Conservation (phyloP, 352 stramenopile genomes). For the Pythium sp. region DNA sequence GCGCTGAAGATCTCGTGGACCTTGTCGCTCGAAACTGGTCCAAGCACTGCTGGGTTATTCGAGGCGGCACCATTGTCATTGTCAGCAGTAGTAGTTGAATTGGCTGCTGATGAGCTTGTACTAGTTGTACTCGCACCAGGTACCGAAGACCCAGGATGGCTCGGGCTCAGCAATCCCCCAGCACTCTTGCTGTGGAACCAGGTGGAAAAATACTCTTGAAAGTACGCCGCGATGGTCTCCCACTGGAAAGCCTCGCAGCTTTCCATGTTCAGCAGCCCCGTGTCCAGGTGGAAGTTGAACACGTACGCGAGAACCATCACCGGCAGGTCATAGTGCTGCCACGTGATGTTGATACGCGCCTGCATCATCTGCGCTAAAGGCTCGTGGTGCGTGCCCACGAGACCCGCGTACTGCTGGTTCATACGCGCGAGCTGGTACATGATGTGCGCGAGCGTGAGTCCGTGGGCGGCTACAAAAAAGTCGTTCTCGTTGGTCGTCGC, state of each 20-base stretch:
- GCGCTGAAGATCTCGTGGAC: constrained; percentile 54
- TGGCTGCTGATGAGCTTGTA: not conserved
- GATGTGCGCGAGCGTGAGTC: constrained; percentile 65
- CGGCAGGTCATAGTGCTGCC: constrained; percentile 71
- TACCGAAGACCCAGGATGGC: not conserved
- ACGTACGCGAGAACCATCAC: constrained; percentile 73
- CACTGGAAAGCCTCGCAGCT: constrained; percentile 41
- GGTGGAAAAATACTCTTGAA: constrained; percentile 59
- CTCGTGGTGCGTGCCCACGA: constrained; percentile 23
- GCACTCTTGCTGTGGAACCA: constrained; percentile 43
- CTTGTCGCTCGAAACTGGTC: constrained; percentile 28
- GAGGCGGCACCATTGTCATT: not conserved
- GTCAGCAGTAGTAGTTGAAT: not conserved
- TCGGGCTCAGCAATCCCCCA: not conserved
- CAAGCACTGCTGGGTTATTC: not conserved
- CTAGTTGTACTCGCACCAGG: not conserved
- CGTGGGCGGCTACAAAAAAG: constrained; percentile 27
- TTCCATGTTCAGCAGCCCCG: constrained; percentile 45
- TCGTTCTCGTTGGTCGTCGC: constrained; percentile 23
- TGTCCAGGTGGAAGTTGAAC: constrained; percentile 80
- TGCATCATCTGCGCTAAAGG: constrained; percentile 44
- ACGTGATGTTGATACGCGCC: constrained; percentile 53
- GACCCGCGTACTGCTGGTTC: constrained; percentile 58
- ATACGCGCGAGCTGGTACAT: constrained; percentile 80
- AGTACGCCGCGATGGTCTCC: constrained; percentile 58